Evolutionary conservation across 164 flowering plant species (phyloP).

Genomic region (Chloranthus sessilifolius): DNA sequence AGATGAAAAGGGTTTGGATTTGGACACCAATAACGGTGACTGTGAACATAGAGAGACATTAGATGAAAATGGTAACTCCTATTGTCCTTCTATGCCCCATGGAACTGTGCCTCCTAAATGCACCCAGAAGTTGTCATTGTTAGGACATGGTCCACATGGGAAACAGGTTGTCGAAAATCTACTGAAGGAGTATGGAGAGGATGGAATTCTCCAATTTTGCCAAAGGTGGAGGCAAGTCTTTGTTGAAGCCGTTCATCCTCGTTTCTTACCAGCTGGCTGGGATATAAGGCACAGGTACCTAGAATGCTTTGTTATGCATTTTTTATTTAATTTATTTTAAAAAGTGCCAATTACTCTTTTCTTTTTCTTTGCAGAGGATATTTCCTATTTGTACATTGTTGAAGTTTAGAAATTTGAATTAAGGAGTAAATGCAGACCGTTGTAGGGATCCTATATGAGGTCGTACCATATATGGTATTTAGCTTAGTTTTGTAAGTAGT

Average conservation of each 20-base stretch:
- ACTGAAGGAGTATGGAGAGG: conserved; percentile 64
- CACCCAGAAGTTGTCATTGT: conserved; percentile 58
- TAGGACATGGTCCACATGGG: conserved; percentile 99
- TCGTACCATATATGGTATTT: no score
- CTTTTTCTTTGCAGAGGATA: conserved; percentile 1
- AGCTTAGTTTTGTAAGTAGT: no score
- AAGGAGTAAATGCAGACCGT: no score
- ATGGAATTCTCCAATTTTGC: conserved; percentile 72
- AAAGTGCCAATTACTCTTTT: background rate
- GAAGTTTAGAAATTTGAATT: no score
- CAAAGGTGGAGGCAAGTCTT: conserved; percentile 95
- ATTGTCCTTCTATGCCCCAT: conserved; percentile 6
- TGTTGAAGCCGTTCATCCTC: conserved; percentile 82
- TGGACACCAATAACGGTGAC: conserved; percentile 19
- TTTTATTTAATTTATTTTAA: background rate
- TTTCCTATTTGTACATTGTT: no score
- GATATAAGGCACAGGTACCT: conserved; percentile 86
- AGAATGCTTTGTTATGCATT: background rate
- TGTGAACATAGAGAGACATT: conserved; percentile 18
- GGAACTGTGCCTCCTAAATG: conserved; percentile 26
- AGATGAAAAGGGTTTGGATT: background rate
- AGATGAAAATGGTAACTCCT: conserved; percentile 14
- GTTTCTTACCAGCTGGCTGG: conserved; percentile 91
- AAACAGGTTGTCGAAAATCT: conserved; percentile 75
- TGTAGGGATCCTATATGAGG: no score